Percentiles rank a stretch among this genome's conserved stretches.
Conservation (phyloP, 257 asterid genomes). For the Primulina tabacum region DNA sequence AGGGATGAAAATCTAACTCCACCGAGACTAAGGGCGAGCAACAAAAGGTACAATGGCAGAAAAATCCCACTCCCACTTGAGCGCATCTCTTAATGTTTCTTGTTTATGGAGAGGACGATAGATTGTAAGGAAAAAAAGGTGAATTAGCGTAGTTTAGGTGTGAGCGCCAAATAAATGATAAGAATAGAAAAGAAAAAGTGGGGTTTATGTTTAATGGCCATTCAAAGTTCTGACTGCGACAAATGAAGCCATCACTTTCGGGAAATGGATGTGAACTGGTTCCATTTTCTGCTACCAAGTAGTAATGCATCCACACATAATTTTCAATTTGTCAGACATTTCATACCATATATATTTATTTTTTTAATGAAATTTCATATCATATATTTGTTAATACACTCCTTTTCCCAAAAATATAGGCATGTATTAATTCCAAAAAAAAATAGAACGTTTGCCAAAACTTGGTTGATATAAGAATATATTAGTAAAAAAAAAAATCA, state of each 20-base stretch:
- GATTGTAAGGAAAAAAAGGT: background rate
- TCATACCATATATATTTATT: too few relatives aligned
- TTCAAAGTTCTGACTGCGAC: background rate
- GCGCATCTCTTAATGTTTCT: background rate
- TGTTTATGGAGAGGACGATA: background rate
- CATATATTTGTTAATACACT: too few relatives aligned
- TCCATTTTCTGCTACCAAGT: too few relatives aligned
- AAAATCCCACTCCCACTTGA: background rate
- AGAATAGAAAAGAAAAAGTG: background rate
- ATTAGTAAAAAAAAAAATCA: too few relatives aligned
- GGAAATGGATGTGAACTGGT: background rate
- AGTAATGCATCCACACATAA: too few relatives aligned
- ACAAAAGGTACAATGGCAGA: constrained; percentile 28
- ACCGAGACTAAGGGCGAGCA: constrained; percentile 33
- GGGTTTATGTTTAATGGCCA: background rate
- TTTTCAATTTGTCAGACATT: too few relatives aligned
- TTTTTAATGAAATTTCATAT: too few relatives aligned
- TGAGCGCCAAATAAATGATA: background rate
- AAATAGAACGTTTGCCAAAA: too few relatives aligned
- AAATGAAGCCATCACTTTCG: background rate
- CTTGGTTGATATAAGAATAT: too few relatives aligned
- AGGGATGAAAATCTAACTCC: constrained; percentile 23
- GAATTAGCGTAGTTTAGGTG: background rate
- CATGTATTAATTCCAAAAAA: too few relatives aligned
- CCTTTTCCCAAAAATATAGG: too few relatives aligned